Conservation (phyloP, 2,329 filamentous ascomycete species). For the Sordariomycetes sp. region DNA sequence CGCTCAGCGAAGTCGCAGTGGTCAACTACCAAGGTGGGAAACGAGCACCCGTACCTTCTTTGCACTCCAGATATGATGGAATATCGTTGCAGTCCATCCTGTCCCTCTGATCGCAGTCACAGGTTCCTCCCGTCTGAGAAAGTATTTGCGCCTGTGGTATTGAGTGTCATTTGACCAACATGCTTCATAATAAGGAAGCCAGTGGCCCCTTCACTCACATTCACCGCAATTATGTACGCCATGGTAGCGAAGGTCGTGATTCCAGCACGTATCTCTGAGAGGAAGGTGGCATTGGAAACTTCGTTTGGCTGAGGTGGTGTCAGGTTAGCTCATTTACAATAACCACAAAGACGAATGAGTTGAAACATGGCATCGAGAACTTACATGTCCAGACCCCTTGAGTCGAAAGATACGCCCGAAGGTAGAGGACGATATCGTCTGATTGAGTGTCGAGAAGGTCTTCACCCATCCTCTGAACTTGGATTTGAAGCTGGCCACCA, state of each 20-base stretch:
- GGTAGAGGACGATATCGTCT: slow-evolving; percentile 17
- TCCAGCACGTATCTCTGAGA: slow-evolving; percentile 67
- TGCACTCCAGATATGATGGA: slow-evolving; percentile 27
- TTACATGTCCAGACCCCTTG: slow-evolving; percentile 52
- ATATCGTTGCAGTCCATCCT: slow-evolving; percentile 34
- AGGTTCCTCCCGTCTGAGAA: slow-evolving; percentile 64
- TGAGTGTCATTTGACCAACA: neutral
- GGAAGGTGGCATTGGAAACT: slow-evolving; percentile 56
- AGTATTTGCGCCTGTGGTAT: slow-evolving; percentile 33
- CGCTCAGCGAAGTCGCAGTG: neutral
- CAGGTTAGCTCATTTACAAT: neutral
- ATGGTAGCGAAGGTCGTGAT: slow-evolving; percentile 70
- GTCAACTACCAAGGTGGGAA: neutral
- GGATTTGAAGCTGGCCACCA: slow-evolving; percentile 4
- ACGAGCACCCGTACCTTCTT: slow-evolving; percentile 29
- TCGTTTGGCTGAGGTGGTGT: slow-evolving; percentile 40
- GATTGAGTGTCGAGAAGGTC: slow-evolving; percentile 14
- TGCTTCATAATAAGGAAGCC: neutral
- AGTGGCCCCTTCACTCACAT: slow-evolving; percentile 25
- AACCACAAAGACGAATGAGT: neutral
- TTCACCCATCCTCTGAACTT: slow-evolving; percentile 9
- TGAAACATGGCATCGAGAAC: slow-evolving; percentile 10
- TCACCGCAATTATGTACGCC: slow-evolving; percentile 74
- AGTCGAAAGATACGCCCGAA: slow-evolving; percentile 48
- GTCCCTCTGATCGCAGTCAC: slow-evolving; percentile 41